Evolutionary conservation across 495 filamentous ascomycete species (phyloP).

Genomic region (Daldinia childiae): DNA sequence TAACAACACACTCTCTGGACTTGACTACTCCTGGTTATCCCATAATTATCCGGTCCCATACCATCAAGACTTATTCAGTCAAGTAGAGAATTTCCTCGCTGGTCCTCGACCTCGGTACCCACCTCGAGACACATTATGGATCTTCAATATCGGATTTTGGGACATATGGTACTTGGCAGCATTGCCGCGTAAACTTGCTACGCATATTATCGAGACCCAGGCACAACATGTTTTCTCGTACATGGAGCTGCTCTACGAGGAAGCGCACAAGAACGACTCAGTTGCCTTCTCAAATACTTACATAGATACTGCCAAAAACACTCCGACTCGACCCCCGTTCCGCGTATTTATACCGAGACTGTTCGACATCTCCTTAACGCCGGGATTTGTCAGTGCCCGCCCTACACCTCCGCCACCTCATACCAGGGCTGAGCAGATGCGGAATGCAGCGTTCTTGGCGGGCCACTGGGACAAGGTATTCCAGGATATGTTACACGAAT

Average conservation of each 20-base stretch:
- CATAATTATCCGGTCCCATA: slow-evolving; percentile 44
- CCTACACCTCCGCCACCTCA: slow-evolving; percentile 42
- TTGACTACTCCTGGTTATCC: slow-evolving; percentile 51
- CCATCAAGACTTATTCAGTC: slow-evolving; percentile 53
- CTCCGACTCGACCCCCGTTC: slow-evolving; percentile 42
- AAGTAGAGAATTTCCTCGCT: slow-evolving; percentile 53
- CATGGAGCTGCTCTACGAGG: slow-evolving; percentile 54
- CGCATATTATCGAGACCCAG: slow-evolving; percentile 41
- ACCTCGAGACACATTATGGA: slow-evolving; percentile 54
- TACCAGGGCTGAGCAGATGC: slow-evolving; percentile 48
- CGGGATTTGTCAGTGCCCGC: slow-evolving; percentile 50
- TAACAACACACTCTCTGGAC: slow-evolving; percentile 33
- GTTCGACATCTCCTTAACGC: slow-evolving; percentile 56
- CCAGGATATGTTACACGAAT: slow-evolving; percentile 36
- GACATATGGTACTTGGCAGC: slow-evolving; percentile 58
- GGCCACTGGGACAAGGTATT: slow-evolving; percentile 48
- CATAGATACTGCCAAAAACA: not conserved
- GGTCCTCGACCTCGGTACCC: slow-evolving; percentile 31
- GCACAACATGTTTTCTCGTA: slow-evolving; percentile 51
- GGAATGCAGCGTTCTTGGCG: slow-evolving; percentile 49
- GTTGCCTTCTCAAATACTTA: slow-evolving; percentile 40
- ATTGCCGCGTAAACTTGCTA: slow-evolving; percentile 49
- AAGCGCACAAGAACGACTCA: slow-evolving; percentile 45
- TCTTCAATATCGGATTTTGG: slow-evolving; percentile 59
- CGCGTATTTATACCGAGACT: slow-evolving; percentile 54